Base-by-base conservation (phyloP, 2,329 filamentous ascomycete genomes). In the Teratosphaeria epicoccoides region DNA sequence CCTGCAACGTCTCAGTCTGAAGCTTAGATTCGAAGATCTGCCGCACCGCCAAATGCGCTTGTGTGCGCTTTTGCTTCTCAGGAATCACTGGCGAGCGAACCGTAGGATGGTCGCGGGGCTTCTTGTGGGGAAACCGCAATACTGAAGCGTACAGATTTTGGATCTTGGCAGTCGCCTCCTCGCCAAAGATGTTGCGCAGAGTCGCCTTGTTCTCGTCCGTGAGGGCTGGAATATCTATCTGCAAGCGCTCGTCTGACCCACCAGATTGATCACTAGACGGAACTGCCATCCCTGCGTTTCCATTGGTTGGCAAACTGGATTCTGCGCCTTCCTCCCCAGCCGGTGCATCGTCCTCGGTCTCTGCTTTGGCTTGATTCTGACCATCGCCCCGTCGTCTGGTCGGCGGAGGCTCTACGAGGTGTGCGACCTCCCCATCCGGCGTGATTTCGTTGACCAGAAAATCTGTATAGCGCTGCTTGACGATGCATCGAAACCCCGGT, bases 401-500 rank as follows among this genome's bases (percentile, higher is more conserved):
- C 11, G 28, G 33, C 51, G 25, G 51, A 47, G 44, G 57, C 24
- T 74, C 77, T 52, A 69, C 75, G 47, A 96, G 73, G 67, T 91
- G 88, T 49, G 93, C 68, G 12, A 95, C 87, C 50, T 82, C 71
- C 14, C 89, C 89, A 63, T 85, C 80, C 25, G 83, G 82, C 20
- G 79, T 73, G 56, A 96, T 91, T 69, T 96, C 90, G 64, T 95
- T 90, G 61, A 96, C 90, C 60, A 93, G 75, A 62, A 96, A 96
- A 67, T 96, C 90, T 3, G 89, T 91, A 68, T 90, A 96, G 59
- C 88, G 77, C 64, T 85, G 82, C 73, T 88, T 88, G 62, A 87
- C 62, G 12, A 83, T 72, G 17, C 83, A 84, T 12, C 71, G 68
- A 58, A 87, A 87, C 1, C 81, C 80, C 51, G 73, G 68, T 26